Evolutionary conservation across 2,329 filamentous ascomycete species (phyloP), one percentile per base, ranked within the genome.

Genomic region (Penicillium sp.): DNA sequence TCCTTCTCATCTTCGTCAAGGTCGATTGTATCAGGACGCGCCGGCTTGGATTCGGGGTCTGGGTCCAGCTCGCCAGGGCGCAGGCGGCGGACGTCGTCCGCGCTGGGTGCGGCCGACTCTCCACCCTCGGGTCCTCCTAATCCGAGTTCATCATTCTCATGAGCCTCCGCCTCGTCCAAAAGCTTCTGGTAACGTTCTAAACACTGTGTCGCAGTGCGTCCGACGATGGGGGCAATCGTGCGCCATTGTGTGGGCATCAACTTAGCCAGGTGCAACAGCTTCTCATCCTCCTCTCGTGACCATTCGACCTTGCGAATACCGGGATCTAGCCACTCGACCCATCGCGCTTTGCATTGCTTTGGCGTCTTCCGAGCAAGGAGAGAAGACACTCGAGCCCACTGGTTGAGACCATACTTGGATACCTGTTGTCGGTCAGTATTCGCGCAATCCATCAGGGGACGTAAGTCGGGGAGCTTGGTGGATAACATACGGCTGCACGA

Each of bases 171-270:
- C 68, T 98, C 93, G 65, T 98, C 93, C 41, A 98, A 78, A 42
- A 98, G 80, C 69, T 91, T 95, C 70, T 97, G 90, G 68, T 98
- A 98, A 49, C 93, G 85, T 72, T 97, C 93, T 53, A 97, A 80
- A 65, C 93, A 98, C 72, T 97, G 93, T 54, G 93, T 97, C 39
- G 93, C 93, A 36, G 93, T 97, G 63, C 93, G 83, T 56, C 93
- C 93, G 61, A 98, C 90, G 58, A 97, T 91, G 45, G 93, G 90
- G 47, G 93, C 91, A 64, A 98, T 97, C 39, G 93, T 97, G 63
- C 93, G 86, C 93, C 93, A 98, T 80, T 98, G 93, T 23, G 91
- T 97, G 47, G 93, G 93, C 85, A 98, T 95, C 73, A 98, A 78
- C 79, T 97, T 98, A 52, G 93, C 93, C 63, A 98, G 78, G 65